phyloP scores from a whole-genome alignment of 2,329 filamentous ascomycete genomes.

The Penicillium oxalicum region DNA sequence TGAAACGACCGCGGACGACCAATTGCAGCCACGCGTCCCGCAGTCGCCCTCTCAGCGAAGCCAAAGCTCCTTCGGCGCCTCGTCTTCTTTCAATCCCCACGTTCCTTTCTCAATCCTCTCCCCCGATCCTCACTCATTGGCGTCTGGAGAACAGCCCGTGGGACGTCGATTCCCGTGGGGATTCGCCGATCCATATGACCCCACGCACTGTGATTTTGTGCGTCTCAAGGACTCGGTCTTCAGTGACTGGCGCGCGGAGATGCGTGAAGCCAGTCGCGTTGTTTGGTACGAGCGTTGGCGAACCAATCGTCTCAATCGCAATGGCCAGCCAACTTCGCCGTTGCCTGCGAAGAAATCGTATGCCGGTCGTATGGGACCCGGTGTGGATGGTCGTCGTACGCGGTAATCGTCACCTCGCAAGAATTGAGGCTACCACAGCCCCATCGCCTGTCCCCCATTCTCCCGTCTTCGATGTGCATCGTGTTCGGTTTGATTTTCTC shows the following conservation, averaged over 20 bases:
- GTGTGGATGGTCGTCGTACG: slow-evolving; percentile 20
- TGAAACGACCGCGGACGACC: slow-evolving; percentile 8
- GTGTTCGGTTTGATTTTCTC: slow-evolving; percentile 2
- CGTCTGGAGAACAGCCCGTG: slow-evolving; percentile 49
- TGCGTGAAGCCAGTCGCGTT: slow-evolving; percentile 83
- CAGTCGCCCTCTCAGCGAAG: slow-evolving; percentile 30
- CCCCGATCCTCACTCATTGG: slow-evolving; percentile 72
- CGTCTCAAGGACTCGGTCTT: slow-evolving; percentile 89
- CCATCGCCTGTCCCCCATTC: background rate
- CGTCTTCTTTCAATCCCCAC: slow-evolving; percentile 51
- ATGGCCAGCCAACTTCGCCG: slow-evolving; percentile 18
- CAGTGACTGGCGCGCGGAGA: slow-evolving; percentile 82
- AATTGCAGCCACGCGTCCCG: slow-evolving; percentile 13
- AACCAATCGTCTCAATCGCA: slow-evolving; percentile 47
- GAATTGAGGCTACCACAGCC: background rate
- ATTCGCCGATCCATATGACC: slow-evolving; percentile 87
- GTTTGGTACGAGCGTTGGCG: slow-evolving; percentile 96
- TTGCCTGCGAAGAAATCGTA: slow-evolving; percentile 19
- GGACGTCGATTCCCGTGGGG: slow-evolving; percentile 95
- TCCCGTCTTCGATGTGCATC: background rate
- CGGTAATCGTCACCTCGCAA: slow-evolving; percentile 11
- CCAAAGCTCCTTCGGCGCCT: slow-evolving; percentile 45
- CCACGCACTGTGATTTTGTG: slow-evolving; percentile 87
- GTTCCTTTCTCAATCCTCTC: slow-evolving; percentile 90
- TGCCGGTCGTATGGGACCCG: slow-evolving; percentile 27